These are phyloP conservation scores for Ophiosphaerella herpotricha DNA, from an alignment of 2,329 filamentous ascomycete species.

Conservation along the genomic window DNA sequence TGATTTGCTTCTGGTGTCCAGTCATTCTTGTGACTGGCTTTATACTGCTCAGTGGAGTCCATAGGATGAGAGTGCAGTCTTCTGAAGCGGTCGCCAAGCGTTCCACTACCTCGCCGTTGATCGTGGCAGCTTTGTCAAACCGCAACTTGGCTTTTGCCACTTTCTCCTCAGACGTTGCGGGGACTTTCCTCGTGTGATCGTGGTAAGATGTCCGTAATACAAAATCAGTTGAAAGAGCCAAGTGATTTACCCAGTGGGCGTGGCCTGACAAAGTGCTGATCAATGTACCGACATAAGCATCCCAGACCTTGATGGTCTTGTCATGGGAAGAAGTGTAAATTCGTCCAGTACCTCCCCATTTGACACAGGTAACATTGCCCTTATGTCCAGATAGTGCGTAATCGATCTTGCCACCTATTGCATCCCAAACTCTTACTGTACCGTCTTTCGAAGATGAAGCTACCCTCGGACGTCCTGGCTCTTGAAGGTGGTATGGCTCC, in stretches of 20 bases:
- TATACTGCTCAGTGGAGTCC: slow-evolving; percentile 75
- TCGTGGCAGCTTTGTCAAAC: slow-evolving; percentile 82
- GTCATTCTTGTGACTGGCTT: slow-evolving; percentile 87
- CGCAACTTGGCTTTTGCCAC: slow-evolving; percentile 75
- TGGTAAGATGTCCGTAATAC: slow-evolving; percentile 83
- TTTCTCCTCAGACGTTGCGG: slow-evolving; percentile 71
- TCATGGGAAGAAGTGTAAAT: slow-evolving; percentile 70
- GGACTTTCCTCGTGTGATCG: slow-evolving; percentile 76
- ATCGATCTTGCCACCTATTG: slow-evolving; percentile 76
- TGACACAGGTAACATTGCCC: slow-evolving; percentile 84
- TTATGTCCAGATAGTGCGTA: slow-evolving; percentile 87
- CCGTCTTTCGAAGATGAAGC: slow-evolving; percentile 89
- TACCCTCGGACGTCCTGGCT: slow-evolving; percentile 72
- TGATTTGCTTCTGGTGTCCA: slow-evolving; percentile 97
- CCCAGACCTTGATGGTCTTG: slow-evolving; percentile 91
- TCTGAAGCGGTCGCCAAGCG: slow-evolving; percentile 88
- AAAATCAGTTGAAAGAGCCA: slow-evolving; percentile 91
- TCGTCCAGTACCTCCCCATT: slow-evolving; percentile 85
- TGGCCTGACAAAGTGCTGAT: slow-evolving; percentile 80
- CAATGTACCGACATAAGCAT: slow-evolving; percentile 76
- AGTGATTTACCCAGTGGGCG: slow-evolving; percentile 93
- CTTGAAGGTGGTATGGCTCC: slow-evolving; percentile 90
- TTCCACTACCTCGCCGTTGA: slow-evolving; percentile 78
- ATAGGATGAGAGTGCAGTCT: slow-evolving; percentile 95
- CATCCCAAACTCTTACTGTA: slow-evolving; percentile 86